phyloP scores from a whole-genome alignment of 1,284 basidiomycete genomes.

The Moesziomyces antarcticus region DNA sequence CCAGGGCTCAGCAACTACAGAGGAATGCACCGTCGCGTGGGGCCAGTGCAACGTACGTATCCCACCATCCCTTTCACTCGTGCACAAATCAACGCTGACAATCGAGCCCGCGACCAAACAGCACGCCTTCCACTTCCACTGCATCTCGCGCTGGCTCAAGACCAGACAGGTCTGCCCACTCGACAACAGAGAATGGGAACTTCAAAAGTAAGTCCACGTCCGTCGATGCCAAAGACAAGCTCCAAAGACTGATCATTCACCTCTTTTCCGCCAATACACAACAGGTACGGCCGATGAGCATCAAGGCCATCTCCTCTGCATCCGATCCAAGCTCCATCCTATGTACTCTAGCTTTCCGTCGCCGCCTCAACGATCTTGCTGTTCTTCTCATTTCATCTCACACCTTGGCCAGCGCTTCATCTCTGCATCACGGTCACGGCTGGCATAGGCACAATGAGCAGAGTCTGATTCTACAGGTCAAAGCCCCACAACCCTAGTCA shows the following conservation, averaged over 20 bases:
- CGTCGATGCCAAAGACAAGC: no score
- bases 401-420: no score
- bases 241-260: neutral
- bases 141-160: conserved; percentile 99
- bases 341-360: conserved; percentile 23
- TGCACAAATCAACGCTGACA: no score
- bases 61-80: neutral
- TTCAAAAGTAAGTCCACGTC: conserved; percentile 84
- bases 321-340: neutral
- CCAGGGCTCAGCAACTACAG: conserved; percentile 92
- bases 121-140: conserved; percentile 99
- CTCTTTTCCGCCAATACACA: neutral
- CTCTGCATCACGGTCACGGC: no score
- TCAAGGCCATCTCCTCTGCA: neutral
- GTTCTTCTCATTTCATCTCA: neutral
- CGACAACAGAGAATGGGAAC: conserved; percentile 89
- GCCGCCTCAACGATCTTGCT: no score
- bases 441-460: neutral
- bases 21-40: conserved; percentile 99
- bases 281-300: conserved; percentile 43
- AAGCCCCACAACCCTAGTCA: conserved; percentile 25
- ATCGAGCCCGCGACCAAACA: conserved; percentile 67
- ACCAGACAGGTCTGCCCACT: conserved; percentile 98
- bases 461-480: neutral
- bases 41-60: conserved; percentile 92